Evolutionary conservation across 768 basidiomycete species (phyloP), one percentile per base, ranked within the genome.

Genomic region (Galerina marginata): DNA sequence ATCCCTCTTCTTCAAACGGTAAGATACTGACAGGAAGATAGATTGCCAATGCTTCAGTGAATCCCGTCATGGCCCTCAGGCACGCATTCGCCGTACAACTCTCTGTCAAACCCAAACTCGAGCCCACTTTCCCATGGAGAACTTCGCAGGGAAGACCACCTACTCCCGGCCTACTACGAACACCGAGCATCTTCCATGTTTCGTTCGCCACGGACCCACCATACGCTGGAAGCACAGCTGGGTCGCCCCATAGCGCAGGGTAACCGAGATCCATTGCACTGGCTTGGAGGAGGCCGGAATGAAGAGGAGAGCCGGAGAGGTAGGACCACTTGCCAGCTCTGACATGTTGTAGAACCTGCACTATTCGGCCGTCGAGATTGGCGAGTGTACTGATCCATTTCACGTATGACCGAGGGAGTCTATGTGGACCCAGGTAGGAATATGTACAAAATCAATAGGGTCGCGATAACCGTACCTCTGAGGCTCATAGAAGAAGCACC

Each of bases 401-500:
- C 37, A 89, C 85, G 68, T 93, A 91, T 0, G 87, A 85, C 54
- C 74, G 77, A 33, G 86, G 86, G 33, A 89, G 81, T 55, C 86
- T 87, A 56, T 6, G 45, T 54, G 37, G 11, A 36, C 14, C 38
- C 60, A 43, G 20, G 56, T 26, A 70, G 29, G 55, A 60, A 50
- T 25, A 36, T 51, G 16, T 36, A 26, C 25, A 29, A n/a, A 7
- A 45, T 9, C 3, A 25, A 2, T 25, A 39, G 44, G 6, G 20
- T 9, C 36, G 15, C 39, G 48, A 48, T 16, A 39, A 38, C 20
- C 29, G 50, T 68, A 91, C 90, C 88, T 84, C 62, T 84, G 77
- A 4, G 91, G 90, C 67, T 88, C 79, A 66, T 93, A 93, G 70
- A 91, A 88, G 72, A 90, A 93, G 66, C 91, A 92, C 92, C 92